phyloP scores from a whole-genome alignment of 164 flowering plant genomes.

The Hamamelis virginiana region DNA sequence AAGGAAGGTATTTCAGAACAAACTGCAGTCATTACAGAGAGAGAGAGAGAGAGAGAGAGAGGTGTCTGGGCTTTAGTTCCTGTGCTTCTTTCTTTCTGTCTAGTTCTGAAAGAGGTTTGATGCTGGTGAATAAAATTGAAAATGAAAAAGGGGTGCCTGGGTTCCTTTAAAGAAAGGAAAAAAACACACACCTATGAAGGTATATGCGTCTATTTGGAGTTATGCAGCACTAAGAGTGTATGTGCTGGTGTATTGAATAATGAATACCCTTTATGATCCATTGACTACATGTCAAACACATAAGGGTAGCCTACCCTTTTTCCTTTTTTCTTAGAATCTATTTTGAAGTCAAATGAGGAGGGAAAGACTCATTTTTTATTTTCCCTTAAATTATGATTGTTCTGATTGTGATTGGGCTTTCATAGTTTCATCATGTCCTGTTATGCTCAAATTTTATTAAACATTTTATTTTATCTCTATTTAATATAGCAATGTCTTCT shows the following conservation, averaged over 20 bases:
- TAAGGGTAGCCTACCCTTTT: slow-evolving; percentile 1
- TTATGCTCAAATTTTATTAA: background rate
- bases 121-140: slow-evolving; percentile 2
- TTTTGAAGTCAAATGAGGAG: slow-evolving; percentile 18
- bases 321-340: background rate
- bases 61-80: slow-evolving; percentile 12
- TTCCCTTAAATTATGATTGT: background rate
- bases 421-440: background rate
- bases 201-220: slow-evolving; percentile 1
- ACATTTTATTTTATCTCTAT: background rate
- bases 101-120: slow-evolving; percentile 12
- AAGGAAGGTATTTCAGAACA: slow-evolving; percentile 6
- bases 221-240: background rate
- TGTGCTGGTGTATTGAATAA: background rate
- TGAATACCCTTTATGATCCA: slow-evolving; percentile 3
- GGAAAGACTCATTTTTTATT: background rate
- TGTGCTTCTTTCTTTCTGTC: slow-evolving; percentile 14
- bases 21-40: slow-evolving; percentile 29
- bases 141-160: background rate
- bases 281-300: slow-evolving; percentile 21
- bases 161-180: slow-evolving; percentile 15
- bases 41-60: slow-evolving; percentile 21
- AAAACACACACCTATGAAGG: background rate
- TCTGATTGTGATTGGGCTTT: background rate
- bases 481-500: too few species aligned